Conservation (phyloP, 371 early-diverging fungal genomes). For the Apophysomyces variabilis region DNA sequence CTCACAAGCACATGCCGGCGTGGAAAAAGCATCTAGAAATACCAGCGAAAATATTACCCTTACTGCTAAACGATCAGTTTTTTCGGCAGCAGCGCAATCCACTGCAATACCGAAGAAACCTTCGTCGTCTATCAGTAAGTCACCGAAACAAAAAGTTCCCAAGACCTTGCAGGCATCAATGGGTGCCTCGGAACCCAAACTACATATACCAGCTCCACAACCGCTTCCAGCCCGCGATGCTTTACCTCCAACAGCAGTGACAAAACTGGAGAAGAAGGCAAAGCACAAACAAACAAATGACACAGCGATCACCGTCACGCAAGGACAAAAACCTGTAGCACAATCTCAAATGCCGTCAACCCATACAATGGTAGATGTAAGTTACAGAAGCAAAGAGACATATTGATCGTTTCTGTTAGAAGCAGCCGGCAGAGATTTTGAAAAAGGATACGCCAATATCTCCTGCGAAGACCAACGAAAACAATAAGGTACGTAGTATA, state of each 20-base stretch:
- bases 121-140: neutral
- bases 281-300: neutral
- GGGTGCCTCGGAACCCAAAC: neutral
- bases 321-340: neutral
- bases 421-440: neutral
- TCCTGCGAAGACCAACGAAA: neutral
- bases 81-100: neutral
- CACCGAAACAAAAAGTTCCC: neutral
- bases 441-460: neutral
- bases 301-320: neutral
- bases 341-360: neutral
- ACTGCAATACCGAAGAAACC: neutral
- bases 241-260: neutral
- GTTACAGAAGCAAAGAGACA: neutral
- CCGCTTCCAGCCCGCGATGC: too few relatives aligned
- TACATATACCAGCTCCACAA: neutral
- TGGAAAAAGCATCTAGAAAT: too few relatives aligned
- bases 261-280: neutral
- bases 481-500: conserved; percentile 8
- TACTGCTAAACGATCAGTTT: neutral
- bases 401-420: neutral
- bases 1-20: neutral
- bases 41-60: neutral
- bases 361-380: neutral
- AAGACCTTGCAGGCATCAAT: neutral